Evolutionary conservation across 169 alveolate species (phyloP), one percentile per base, ranked within the genome.

Genomic region (Perkinsus olseni): DNA sequence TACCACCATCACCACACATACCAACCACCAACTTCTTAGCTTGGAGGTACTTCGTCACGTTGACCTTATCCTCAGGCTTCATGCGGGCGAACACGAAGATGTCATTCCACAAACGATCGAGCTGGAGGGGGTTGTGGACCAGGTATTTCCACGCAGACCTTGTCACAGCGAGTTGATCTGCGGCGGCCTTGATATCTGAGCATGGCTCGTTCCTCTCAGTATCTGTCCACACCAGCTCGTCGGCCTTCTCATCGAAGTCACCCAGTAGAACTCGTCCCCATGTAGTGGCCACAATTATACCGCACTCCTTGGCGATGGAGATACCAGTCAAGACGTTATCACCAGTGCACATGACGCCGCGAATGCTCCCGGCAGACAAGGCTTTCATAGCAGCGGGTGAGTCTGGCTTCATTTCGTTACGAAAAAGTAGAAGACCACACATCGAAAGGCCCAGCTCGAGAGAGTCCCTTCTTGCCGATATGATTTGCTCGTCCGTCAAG

Each of bases 1-100:
- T 94, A 24, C 93, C 96, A 6, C 96, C 96, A 39, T 94, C 96
- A 82, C 96, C 96, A 62, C 96, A 94, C 96, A 94, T 98, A 38
- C 98, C 98, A 38, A 91, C 91, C 48, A 94, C 92, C 50, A 74
- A 20, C 74, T 38, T 39, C 28, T 11, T 3, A 40, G 50, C 3
- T 40, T 40, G 50, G 11, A 40, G 50, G 11, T 40, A 40, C 50
- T 40, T 40, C 50, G 50, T 40, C 50, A 40, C 50, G 50, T 40
- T 40, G 21, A 40, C 50, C 50, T 40, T 40, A 11, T 40, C 50
- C 50, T 40, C 50, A 40, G 50, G 50, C 50, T 40, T 40, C 50
- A 40, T 40, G 11, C 50, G 50, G 50, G 50, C 50, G 50, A 40
- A 40, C 50, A 40, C 50, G 21, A 40, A 40, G 11, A 40, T 40